Conservation (phyloP, 768 basidiomycete genomes). For the Cystoderma amianthinum region DNA sequence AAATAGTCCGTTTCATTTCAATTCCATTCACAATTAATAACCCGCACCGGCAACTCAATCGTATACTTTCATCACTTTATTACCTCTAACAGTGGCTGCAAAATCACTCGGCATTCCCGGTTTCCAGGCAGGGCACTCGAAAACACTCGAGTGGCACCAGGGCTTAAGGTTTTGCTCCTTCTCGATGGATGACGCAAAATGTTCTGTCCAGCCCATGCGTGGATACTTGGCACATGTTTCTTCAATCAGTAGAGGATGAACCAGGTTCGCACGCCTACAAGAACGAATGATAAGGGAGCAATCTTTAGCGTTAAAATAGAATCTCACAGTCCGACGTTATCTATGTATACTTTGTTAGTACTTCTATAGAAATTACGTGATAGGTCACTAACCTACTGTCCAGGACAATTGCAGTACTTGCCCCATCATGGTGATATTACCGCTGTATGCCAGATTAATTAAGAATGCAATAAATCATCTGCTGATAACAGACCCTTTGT, state of each 20-base stretch:
- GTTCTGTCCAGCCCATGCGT: constrained; percentile 36
- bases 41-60: constrained; percentile 15
- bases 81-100: constrained; percentile 37
- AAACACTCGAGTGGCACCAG: constrained; percentile 43
- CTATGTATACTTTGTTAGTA: too few relatives aligned
- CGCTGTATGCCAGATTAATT: constrained; percentile 15
- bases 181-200: constrained; percentile 35
- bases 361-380: too few relatives aligned
- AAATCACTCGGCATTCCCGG: constrained; percentile 37
- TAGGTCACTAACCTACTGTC: constrained; percentile 31
- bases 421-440: constrained; percentile 44
- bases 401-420: constrained; percentile 44
- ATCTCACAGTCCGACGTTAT: constrained; percentile 38
- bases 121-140: constrained; percentile 38
- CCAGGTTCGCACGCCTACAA: constrained; percentile 32
- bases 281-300: neutral
- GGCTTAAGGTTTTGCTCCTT: constrained; percentile 38
- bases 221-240: constrained; percentile 32
- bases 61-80: constrained; percentile 32
- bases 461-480: neutral
- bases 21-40: too few relatives aligned
- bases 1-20: too few relatives aligned
- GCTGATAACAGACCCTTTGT: constrained; percentile 27
- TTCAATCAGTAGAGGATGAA: constrained; percentile 32
- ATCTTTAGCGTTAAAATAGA: neutral